Conservation (phyloP, 768 basidiomycete genomes). For the Lactarius indigo region DNA sequence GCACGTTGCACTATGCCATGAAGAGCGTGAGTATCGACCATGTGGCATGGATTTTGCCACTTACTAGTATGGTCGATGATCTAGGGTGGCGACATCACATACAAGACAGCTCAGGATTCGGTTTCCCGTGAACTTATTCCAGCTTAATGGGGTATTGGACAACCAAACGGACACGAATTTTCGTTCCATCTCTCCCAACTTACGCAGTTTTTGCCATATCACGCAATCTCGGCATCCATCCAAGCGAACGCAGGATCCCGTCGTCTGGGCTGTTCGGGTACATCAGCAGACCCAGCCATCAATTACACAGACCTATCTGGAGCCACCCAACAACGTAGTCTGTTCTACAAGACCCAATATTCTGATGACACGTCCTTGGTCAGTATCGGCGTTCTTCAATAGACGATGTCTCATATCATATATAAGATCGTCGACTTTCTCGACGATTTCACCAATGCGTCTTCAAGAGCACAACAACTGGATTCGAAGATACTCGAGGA, state of each 20-base stretch:
- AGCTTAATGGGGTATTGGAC: not conserved
- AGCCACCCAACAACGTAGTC: not conserved
- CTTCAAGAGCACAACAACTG: not conserved
- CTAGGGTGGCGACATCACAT: not conserved
- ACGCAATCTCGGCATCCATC: not conserved
- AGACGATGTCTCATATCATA: not conserved
- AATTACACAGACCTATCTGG: not conserved
- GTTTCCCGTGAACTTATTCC: not conserved
- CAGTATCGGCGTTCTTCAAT: not conserved
- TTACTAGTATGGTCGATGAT: not conserved
- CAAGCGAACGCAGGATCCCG: not conserved
- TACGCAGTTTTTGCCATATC: not conserved
- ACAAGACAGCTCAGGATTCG: not conserved
- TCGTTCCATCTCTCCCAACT: not conserved
- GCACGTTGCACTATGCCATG: not conserved
- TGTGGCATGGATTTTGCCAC: not conserved
- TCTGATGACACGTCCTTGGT: not conserved
- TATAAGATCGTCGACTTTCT: not conserved
- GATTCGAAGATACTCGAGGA: not conserved
- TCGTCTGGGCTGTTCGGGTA: not conserved
- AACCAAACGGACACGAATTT: not conserved
- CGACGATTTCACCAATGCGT: not conserved
- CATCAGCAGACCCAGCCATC: not conserved
- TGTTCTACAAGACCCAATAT: not conserved
- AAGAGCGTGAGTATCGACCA: not conserved